A percentile compares a stretch with the other conserved stretches of the same genome.
Evolutionary conservation across 495 filamentous ascomycete species (phyloP).

Genomic region (Aeminium ludgeri): DNA sequence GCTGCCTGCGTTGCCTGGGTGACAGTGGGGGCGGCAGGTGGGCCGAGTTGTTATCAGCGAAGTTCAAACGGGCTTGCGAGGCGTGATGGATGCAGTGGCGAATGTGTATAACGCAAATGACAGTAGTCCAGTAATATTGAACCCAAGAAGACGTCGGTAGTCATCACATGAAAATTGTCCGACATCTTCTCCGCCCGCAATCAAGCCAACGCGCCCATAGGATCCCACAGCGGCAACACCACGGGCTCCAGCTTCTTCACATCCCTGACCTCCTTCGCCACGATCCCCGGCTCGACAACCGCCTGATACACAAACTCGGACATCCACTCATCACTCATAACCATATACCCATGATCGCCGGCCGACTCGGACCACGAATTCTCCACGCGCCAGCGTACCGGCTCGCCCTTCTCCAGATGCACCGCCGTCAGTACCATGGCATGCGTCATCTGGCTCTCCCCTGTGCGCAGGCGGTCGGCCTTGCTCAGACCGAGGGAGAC

Average conservation of each 20-base stretch:
- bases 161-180: too few species aligned
- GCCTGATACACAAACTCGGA: constrained; percentile 76
- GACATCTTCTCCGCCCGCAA: background rate
- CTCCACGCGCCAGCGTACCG: constrained; percentile 68
- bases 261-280: constrained; percentile 46
- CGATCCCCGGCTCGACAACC: constrained; percentile 60
- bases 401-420: constrained; percentile 46
- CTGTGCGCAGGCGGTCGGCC: constrained; percentile 48
- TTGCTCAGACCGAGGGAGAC: constrained; percentile 54
- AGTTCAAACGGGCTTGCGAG: too few species aligned
- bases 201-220: constrained; percentile 67
- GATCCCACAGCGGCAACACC: constrained; percentile 69
- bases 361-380: constrained; percentile 58
- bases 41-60: too few species aligned
- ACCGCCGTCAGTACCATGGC: constrained; percentile 83
- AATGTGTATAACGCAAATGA: too few species aligned
- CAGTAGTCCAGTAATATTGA: too few species aligned
- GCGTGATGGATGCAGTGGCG: too few species aligned
- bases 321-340: constrained; percentile 80
- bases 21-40: too few species aligned
- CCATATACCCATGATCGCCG: constrained; percentile 64
- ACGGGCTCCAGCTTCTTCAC: constrained; percentile 51
- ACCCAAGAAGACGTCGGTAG: too few species aligned
- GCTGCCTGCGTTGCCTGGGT: too few species aligned
- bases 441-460: constrained; percentile 70